These are phyloP conservation scores for Trametes meyenii DNA, from an alignment of 768 basidiomycete genomes.

Conservation along the genomic window DNA sequence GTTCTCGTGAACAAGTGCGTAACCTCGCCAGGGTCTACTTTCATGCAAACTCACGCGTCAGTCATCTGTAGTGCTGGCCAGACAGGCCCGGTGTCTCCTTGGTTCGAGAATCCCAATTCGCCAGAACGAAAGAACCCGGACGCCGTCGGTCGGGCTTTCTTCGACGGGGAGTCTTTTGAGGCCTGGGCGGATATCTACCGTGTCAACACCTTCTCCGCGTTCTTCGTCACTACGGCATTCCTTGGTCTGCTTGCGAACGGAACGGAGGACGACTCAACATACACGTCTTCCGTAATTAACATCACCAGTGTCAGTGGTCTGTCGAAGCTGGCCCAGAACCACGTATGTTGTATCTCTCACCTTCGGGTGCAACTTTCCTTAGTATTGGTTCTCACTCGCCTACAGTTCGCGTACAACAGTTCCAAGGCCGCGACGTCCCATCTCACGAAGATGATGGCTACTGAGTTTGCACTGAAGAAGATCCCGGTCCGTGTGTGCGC, in stretches of 20 bases:
- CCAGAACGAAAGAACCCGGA: constrained; percentile 66
- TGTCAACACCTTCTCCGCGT: constrained; percentile 76
- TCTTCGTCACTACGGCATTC: constrained; percentile 77
- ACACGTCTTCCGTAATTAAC: constrained; percentile 71
- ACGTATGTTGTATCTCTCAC: constrained; percentile 51
- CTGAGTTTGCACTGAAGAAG: constrained; percentile 71
- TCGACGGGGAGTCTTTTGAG: constrained; percentile 65
- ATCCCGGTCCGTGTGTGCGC: constrained; percentile 72
- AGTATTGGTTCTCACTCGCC: not conserved
- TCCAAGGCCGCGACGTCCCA: constrained; percentile 78
- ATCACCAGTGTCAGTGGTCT: constrained; percentile 78
- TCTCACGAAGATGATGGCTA: constrained; percentile 75
- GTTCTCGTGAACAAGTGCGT: constrained; percentile 82
- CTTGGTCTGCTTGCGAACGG: constrained; percentile 76
- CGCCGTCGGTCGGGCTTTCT: constrained; percentile 67
- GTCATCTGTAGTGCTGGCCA: constrained; percentile 65
- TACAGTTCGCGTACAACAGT: constrained; percentile 80
- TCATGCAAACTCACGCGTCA: not conserved
- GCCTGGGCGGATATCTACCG: constrained; percentile 63
- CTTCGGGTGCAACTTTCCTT: not conserved
- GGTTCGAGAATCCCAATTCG: constrained; percentile 57
- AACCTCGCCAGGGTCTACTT: not conserved
- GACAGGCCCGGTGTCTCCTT: constrained; percentile 60
- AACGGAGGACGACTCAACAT: constrained; percentile 57
- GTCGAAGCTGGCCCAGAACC: constrained; percentile 71